Evolutionary conservation across 129 eudicot genomes (phyloP).

Genomic region (Tagetes patula): DNA sequence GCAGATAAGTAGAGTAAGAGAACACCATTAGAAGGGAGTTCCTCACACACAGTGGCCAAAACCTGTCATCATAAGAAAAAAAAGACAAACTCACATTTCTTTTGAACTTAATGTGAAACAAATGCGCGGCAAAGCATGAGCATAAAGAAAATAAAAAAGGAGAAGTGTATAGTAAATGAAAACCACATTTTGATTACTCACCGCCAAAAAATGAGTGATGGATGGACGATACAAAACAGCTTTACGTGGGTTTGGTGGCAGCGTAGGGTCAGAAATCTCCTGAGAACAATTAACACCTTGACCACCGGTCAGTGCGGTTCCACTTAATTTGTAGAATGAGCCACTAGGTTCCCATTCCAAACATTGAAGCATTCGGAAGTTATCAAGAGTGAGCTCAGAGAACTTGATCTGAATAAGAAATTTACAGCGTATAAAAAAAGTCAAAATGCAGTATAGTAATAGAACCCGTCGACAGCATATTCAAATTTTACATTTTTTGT

Average conservation of each 20-base stretch:
- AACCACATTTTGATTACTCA: conserved; percentile 41
- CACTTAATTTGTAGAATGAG: conserved; percentile 67
- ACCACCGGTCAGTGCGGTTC: conserved; percentile 37
- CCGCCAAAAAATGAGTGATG: conserved; percentile 86
- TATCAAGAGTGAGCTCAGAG: conserved; percentile 88
- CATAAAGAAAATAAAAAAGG: background rate
- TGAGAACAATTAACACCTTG: conserved; percentile 58
- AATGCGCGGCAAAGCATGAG: background rate
- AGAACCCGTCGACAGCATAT: background rate
- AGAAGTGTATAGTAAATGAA: background rate
- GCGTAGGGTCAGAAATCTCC: conserved; percentile 86
- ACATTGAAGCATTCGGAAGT: conserved; percentile 87
- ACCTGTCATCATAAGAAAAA: conserved; percentile 53
- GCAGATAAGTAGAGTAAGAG: conserved; percentile 80
- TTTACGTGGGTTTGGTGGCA: conserved; percentile 95
- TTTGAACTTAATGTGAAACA: background rate
- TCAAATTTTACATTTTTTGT: conserved; percentile 2
- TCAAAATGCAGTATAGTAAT: background rate
- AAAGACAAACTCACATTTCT: conserved; percentile 23
- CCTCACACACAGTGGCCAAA: conserved; percentile 88
- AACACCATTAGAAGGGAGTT: conserved; percentile 86
- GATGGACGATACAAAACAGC: conserved; percentile 90
- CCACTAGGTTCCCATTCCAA: conserved; percentile 99
- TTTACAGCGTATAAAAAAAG: conserved; percentile 3
- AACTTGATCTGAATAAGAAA: conserved; percentile 62